A percentile compares a stretch with the other conserved stretches of the same genome.
These are phyloP conservation scores for Phycomyces nitens DNA, from an alignment of 192 early-diverging fungal genomes.

Conservation along the genomic window DNA sequence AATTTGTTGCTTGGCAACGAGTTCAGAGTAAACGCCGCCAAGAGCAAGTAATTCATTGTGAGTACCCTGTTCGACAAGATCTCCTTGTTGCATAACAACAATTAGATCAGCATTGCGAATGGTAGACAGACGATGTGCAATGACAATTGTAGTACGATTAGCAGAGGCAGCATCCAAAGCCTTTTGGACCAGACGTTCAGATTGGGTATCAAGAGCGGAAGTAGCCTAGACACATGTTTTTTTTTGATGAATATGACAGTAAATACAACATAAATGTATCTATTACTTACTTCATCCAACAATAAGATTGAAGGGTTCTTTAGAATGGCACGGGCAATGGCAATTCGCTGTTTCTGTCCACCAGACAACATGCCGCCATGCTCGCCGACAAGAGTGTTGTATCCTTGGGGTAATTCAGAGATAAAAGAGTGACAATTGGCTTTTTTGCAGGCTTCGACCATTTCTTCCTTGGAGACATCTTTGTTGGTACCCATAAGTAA, in stretches of 20 bases:
- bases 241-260: no score
- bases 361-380: constrained; percentile 72
- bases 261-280: not conserved
- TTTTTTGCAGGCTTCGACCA: constrained; percentile 62
- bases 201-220: constrained; percentile 80
- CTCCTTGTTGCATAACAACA: constrained; percentile 76
- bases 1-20: constrained; percentile 68
- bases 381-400: constrained; percentile 85
- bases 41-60: constrained; percentile 72
- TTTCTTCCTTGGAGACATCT: constrained; percentile 62
- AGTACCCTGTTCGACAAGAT: constrained; percentile 69
- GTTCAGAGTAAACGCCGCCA: constrained; percentile 58
- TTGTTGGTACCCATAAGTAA: constrained; percentile 63
- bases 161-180: constrained; percentile 73
- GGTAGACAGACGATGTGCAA: constrained; percentile 90
- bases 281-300: constrained; percentile 61
- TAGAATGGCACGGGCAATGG: constrained; percentile 91
- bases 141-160: constrained; percentile 84
- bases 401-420: constrained; percentile 71
- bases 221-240: constrained; percentile 50
- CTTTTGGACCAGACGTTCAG: constrained; percentile 79
- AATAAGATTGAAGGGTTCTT: constrained; percentile 85
- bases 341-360: constrained; percentile 94
- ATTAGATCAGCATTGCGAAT: constrained; percentile 84
- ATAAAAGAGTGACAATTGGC: constrained; percentile 86